Evolutionary conservation across 805 yeast species (phyloP).

Genomic region (Lachancea thermotolerans): DNA sequence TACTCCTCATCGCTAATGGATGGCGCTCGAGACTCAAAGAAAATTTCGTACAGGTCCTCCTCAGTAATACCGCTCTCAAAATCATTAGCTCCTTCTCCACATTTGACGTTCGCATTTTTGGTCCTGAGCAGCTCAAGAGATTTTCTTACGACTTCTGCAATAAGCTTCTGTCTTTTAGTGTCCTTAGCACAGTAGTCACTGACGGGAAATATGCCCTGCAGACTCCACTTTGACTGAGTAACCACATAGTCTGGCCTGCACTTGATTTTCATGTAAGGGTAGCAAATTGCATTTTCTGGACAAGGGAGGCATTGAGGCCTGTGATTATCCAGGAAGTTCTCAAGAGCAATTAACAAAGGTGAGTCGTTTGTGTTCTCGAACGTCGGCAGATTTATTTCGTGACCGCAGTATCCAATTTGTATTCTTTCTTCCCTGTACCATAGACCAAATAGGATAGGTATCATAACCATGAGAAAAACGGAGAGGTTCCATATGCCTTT

Average conservation of each 20-base stretch:
- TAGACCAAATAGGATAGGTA: conserved; percentile 37
- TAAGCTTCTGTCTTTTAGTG: conserved; percentile 58
- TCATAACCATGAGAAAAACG: conserved; percentile 33
- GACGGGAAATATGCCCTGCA: conserved; percentile 53
- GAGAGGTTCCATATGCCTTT: conserved; percentile 19
- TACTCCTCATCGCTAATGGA: conserved; percentile 44
- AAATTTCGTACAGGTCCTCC: conserved; percentile 46
- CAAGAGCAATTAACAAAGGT: conserved; percentile 33
- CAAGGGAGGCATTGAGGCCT: conserved; percentile 69
- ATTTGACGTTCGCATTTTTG: conserved; percentile 56
- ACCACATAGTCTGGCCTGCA: conserved; percentile 68
- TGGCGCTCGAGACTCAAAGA: conserved; percentile 34
- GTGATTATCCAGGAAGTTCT: conserved; percentile 39
- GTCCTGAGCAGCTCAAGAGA: conserved; percentile 60
- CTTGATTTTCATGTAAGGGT: conserved; percentile 46
- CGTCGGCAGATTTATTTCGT: conserved; percentile 43
- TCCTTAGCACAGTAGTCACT: conserved; percentile 69
- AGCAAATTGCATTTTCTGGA: conserved; percentile 77
- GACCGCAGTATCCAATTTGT: conserved; percentile 70
- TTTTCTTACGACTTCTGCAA: conserved; percentile 57
- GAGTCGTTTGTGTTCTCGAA: conserved; percentile 29
- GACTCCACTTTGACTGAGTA: conserved; percentile 25
- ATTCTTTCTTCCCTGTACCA: conserved; percentile 63
- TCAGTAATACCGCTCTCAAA: conserved; percentile 45
- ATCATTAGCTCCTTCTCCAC: conserved; percentile 48